phyloP scores from a whole-genome alignment of 495 filamentous ascomycete species.

The Xylaria cubensis region DNA sequence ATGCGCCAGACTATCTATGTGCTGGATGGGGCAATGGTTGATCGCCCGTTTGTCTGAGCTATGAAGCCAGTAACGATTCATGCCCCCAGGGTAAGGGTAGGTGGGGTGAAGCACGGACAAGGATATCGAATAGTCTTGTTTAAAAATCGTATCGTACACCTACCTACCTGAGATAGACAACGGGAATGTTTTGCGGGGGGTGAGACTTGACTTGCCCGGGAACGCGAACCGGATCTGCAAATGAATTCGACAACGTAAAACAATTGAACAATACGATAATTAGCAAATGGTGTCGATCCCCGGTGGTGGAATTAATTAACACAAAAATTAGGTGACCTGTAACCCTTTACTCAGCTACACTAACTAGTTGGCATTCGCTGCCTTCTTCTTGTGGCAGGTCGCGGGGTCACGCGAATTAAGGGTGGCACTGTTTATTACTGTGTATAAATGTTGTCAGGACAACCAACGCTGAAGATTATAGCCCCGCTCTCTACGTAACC shows the following conservation, averaged over 20 bases:
- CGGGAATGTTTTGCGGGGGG: constrained; percentile 6
- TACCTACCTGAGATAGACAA: not conserved
- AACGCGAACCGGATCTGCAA: constrained; percentile 18
- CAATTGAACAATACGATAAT: not conserved
- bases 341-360: not conserved
- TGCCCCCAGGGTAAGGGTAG: not conserved
- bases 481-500: not conserved
- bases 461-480: not conserved
- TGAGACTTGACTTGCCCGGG: constrained; percentile 9
- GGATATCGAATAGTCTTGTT: not conserved
- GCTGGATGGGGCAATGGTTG: constrained; percentile 10
- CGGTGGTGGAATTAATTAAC: not conserved
- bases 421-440: constrained; percentile 20
- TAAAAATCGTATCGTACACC: not conserved
- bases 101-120: constrained; percentile 16
- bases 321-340: not conserved
- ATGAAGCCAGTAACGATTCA: constrained; percentile 1
- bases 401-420: not conserved
- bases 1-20: constrained; percentile 7
- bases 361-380: not conserved
- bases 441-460: constrained; percentile 24
- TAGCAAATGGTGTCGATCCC: not conserved
- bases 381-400: constrained; percentile 19
- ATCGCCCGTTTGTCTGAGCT: not conserved
- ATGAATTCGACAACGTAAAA: constrained; percentile 4